Evolutionary conservation across 2,329 filamentous ascomycete genomes (phyloP), one percentile per base, ranked within the genome.

Genomic region (Colletotrichum sp.): DNA sequence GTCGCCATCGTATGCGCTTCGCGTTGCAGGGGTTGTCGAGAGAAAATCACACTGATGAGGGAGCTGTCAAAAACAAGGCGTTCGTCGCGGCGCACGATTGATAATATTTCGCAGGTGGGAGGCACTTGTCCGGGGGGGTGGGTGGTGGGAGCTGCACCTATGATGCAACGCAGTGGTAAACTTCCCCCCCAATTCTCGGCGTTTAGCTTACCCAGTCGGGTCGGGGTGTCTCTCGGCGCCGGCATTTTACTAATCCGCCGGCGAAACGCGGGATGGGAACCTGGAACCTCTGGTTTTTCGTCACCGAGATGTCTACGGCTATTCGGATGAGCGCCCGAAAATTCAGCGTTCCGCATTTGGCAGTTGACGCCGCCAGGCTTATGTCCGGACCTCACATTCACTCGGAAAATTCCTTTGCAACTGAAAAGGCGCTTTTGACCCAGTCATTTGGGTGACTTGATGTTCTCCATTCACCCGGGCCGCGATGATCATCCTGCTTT

Each of bases 1-100:
- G 77, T 74, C 70, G 77, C 75, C 77, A 78, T 78, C 59, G 65
- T 78, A 26, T 64, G 73, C 62, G 71, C 63, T 68, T 68, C 22
- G 16, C 39, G 22, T 24, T 75, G 18, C 6, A 6, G 34, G 12
- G 34, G 18, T 24, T 15, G 64, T 34, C 30, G 69, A 36, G 55
- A 32, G 18, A 24, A 60, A 55, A 44, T 44, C 16, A 10, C 39
- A n/a, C 16, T 10, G 39, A n/a, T 0, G 5, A 10, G 9, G 39
- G 16, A 44, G n/a, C 26, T 60, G 57, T n/a, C 26, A 55, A 48
- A 48, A 48, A 66, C 28, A 28, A 28, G 13, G 26, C 36, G 34
- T 39, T 39, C n/a, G n/a, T 64, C 28, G 36, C 52, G 26, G 28
- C 60, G 57, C 32, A n/a, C n/a, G 59, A 72, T 36, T 52, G 64